A percentile compares a stretch with the other conserved stretches of the same genome.
These are phyloP conservation scores for Xylaria multiplex DNA, from an alignment of 2,329 filamentous ascomycete genomes.

Conservation along the genomic window DNA sequence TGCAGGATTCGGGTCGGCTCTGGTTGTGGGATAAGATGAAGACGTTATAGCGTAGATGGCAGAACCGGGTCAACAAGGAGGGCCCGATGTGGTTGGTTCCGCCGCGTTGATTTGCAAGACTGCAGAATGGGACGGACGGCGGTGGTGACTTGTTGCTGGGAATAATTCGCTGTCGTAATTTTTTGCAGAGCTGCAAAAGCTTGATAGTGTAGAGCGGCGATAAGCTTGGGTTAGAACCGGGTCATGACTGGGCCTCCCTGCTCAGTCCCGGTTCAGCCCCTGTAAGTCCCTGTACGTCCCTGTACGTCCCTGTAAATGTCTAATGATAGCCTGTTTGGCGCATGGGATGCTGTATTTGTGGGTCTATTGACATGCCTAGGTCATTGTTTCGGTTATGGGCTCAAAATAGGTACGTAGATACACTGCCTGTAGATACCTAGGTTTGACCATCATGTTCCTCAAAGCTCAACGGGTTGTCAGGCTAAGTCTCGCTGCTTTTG, in stretches of 20 bases:
- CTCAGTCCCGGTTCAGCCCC: background rate
- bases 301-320: background rate
- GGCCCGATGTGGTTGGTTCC: constrained; percentile 4
- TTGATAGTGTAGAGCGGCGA: constrained; percentile 32
- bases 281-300: background rate
- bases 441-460: no score
- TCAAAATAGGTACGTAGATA: no score
- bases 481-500: no score
- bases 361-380: no score
- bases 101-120: constrained; percentile 4
- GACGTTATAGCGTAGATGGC: background rate
- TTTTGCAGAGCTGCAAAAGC: constrained; percentile 35
- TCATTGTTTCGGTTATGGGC: no score
- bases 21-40: background rate
- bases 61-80: constrained; percentile 10
- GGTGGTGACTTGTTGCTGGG: constrained; percentile 15
- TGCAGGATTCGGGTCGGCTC: constrained; percentile 1
- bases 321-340: constrained; percentile 6
- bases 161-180: constrained; percentile 27
- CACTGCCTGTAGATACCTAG: no score
- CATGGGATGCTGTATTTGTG: background rate
- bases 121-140: constrained; percentile 11
- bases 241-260: constrained; percentile 1
- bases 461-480: no score
- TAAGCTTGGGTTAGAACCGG: constrained; percentile 11